These are phyloP conservation scores for Chrysanthemum seticuspe DNA, from an alignment of 129 eudicot species.

Conservation along the genomic window DNA sequence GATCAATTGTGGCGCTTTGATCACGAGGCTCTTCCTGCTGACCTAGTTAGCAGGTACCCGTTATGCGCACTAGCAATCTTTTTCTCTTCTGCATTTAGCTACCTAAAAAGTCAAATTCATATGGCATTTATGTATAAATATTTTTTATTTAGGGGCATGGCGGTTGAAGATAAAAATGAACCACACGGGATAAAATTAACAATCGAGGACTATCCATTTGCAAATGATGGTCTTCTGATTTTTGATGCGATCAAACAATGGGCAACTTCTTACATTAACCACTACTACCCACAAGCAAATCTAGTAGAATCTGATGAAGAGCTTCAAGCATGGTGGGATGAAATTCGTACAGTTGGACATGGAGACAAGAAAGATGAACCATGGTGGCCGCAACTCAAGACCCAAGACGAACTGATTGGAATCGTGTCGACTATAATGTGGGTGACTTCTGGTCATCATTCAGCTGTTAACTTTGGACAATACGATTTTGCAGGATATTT, in stretches of 20 bases:
- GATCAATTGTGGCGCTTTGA: conserved; percentile 71
- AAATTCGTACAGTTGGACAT: conserved; percentile 48
- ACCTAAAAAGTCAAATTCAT: not conserved
- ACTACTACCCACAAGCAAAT: conserved; percentile 33
- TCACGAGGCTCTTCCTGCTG: conserved; percentile 63
- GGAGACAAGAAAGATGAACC: conserved; percentile 52
- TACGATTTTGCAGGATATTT: conserved; percentile 45
- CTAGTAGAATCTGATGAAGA: conserved; percentile 31
- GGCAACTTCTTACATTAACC: conserved; percentile 41
- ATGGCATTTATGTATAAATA: not conserved
- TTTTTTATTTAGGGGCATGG: conserved; percentile 53
- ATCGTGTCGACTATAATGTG: conserved; percentile 42
- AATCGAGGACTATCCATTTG: conserved; percentile 52
- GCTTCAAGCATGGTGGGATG: conserved; percentile 55
- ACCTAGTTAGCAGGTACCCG: conserved; percentile 56
- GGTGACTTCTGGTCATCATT: conserved; percentile 44
- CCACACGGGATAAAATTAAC: conserved; percentile 38
- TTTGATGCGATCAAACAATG: conserved; percentile 50
- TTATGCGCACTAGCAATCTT: no score
- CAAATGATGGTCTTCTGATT: conserved; percentile 46
- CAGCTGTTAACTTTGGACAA: conserved; percentile 57
- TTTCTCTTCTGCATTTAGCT: not conserved
- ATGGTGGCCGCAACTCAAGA: conserved; percentile 52
- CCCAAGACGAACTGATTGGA: conserved; percentile 34
- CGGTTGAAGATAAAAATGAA: conserved; percentile 38